A percentile compares a stretch with the other conserved stretches of the same genome.
Conservation (phyloP, 2,329 filamentous ascomycete genomes). For the Ceratocystiopsis brevicomis region DNA sequence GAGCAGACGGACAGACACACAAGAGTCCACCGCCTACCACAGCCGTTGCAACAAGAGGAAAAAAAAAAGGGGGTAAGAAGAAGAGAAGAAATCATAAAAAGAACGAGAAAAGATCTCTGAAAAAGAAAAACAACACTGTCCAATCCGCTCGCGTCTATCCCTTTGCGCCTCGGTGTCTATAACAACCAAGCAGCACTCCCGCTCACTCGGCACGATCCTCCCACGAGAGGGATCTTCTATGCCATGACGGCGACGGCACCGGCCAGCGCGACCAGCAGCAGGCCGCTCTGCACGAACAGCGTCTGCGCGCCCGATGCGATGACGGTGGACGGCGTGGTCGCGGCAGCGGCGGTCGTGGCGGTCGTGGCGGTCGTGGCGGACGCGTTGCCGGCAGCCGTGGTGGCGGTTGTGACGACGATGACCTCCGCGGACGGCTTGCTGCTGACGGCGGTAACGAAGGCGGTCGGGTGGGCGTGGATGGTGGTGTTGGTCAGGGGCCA, state of each 20-base stretch:
- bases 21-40: too few relatives aligned
- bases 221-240: constrained; percentile 6
- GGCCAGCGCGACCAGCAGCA: constrained; percentile 21
- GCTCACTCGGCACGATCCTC: too few relatives aligned
- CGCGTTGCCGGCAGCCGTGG: constrained; percentile 5
- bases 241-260: constrained; percentile 22
- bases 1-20: too few relatives aligned
- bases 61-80: too few relatives aligned
- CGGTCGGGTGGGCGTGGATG: constrained; percentile 9
- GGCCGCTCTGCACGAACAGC: constrained; percentile 21
- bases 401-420: constrained; percentile 7
- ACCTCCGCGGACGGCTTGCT: constrained; percentile 1
- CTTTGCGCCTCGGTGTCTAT: too few relatives aligned
- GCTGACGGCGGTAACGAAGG: constrained; percentile 8
- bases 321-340: constrained; percentile 2
- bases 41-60: too few relatives aligned
- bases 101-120: too few relatives aligned
- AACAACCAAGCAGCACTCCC: too few relatives aligned
- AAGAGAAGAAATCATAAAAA: too few relatives aligned
- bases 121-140: too few relatives aligned
- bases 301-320: constrained; percentile 15
- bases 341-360: background rate
- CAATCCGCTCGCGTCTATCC: too few relatives aligned
- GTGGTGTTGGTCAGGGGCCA: background rate
- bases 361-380: background rate